Percentiles rank a stretch among this genome's conserved stretches.
Conservation (phyloP, 2,329 filamentous ascomycete species). For the Pseudocercospora vitis region DNA sequence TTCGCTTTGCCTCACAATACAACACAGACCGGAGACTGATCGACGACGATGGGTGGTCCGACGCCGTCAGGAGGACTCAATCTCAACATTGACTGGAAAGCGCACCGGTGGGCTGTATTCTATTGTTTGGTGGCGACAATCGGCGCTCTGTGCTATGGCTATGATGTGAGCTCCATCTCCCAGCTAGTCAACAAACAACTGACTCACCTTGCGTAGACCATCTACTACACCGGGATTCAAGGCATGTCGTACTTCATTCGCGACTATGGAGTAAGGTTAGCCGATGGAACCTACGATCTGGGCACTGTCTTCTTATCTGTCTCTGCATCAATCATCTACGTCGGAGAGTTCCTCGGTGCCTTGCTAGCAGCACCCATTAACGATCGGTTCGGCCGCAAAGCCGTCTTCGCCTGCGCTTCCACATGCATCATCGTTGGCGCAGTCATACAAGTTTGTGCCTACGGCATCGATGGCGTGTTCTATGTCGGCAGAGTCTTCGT, state of each 20-base stretch:
- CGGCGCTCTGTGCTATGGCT: constrained; percentile 26
- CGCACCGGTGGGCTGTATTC: constrained; percentile 26
- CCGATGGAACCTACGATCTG: constrained; percentile 22
- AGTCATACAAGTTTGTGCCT: constrained; percentile 26
- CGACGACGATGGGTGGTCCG: constrained; percentile 15
- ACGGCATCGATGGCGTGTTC: constrained; percentile 25
- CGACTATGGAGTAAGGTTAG: constrained; percentile 21
- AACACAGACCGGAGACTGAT: background rate
- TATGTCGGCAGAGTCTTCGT: constrained; percentile 26
- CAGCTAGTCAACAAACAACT: background rate
- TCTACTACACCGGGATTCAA: constrained; percentile 28
- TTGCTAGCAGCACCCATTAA: constrained; percentile 27
- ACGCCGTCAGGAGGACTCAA: constrained; percentile 17
- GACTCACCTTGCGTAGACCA: constrained; percentile 13
- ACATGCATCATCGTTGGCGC: constrained; percentile 24
- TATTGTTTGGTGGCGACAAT: constrained; percentile 28
- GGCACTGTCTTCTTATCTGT: constrained; percentile 26
- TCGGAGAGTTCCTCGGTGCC: constrained; percentile 26
- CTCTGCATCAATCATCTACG: constrained; percentile 27
- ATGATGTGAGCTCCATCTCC: constrained; percentile 17
- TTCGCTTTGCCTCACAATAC: background rate
- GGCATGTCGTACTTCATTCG: constrained; percentile 25
- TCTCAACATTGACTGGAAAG: constrained; percentile 26
- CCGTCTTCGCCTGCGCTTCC: constrained; percentile 24
- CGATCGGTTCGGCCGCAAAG: constrained; percentile 25